These are phyloP conservation scores for Pseudoturritis turrita DNA, from an alignment of 345 rosid genomes.

Conservation along the genomic window DNA sequence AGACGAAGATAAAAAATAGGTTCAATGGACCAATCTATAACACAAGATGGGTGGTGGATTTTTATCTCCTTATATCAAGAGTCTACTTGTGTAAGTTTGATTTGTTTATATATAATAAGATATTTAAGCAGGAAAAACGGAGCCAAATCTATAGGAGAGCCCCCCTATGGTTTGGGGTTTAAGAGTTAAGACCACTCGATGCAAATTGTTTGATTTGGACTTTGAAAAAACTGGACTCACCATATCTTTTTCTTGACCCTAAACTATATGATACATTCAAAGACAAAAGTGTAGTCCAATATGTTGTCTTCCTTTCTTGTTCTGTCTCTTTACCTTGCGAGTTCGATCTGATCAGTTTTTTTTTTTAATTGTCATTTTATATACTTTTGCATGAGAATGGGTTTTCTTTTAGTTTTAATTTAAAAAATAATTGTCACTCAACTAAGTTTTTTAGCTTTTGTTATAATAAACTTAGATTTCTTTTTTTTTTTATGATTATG, in stretches of 20 bases:
- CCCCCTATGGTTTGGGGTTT: slow-evolving; percentile 23
- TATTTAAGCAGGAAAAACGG: slow-evolving; percentile 12
- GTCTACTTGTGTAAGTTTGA: slow-evolving; percentile 18
- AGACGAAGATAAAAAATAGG: slow-evolving; percentile 19
- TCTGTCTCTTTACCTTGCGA: slow-evolving; percentile 23
- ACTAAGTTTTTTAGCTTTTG: neutral
- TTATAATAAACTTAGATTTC: neutral
- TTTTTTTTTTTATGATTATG: neutral
- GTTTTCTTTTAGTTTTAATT: neutral
- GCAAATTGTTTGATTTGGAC: slow-evolving; percentile 13
- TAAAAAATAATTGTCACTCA: neutral
- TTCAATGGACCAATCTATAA: slow-evolving; percentile 28
- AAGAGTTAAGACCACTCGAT: slow-evolving; percentile 33
- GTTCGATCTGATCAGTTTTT: neutral
- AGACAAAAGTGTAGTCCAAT: slow-evolving; percentile 26
- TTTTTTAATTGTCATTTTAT: neutral
- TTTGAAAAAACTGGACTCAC: neutral
- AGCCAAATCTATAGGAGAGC: slow-evolving; percentile 23
- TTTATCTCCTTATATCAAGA: slow-evolving; percentile 20
- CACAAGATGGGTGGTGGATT: slow-evolving; percentile 21
- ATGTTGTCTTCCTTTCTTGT: neutral
- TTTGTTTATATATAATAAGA: slow-evolving; percentile 14
- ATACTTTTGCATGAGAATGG: neutral
- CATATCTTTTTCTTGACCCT: slow-evolving; percentile 7
- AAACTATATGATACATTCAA: slow-evolving; percentile 9